A percentile compares a stretch with the other conserved stretches of the same genome.
phyloP scores from a whole-genome alignment of 2,329 filamentous ascomycete genomes.

The Cladosporium colombiae region DNA sequence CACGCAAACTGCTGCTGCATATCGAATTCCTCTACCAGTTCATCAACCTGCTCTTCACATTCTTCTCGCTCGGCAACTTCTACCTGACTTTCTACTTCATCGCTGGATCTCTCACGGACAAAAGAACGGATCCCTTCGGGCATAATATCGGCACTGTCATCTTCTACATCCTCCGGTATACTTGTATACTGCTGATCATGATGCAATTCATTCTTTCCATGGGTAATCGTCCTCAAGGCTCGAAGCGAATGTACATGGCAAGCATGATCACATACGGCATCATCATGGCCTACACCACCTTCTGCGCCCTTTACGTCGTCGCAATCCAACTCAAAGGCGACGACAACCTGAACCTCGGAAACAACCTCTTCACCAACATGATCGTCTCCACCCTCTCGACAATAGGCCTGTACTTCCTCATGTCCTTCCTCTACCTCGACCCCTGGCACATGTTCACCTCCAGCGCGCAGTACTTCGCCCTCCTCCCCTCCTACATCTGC shows the following conservation, averaged over 20 bases:
- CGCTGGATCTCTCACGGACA: slow-evolving; percentile 81
- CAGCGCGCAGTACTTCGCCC: slow-evolving; percentile 84
- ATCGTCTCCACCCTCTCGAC: slow-evolving; percentile 89
- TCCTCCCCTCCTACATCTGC: slow-evolving; percentile 92
- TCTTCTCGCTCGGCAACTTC: slow-evolving; percentile 96
- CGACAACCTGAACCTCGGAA: slow-evolving; percentile 62
- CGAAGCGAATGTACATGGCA: slow-evolving; percentile 83
- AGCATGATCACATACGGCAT: slow-evolving; percentile 88
- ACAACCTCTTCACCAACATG: slow-evolving; percentile 92
- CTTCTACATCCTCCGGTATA: slow-evolving; percentile 83
- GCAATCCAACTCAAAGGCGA: slow-evolving; percentile 67
- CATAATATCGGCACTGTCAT: slow-evolving; percentile 81
- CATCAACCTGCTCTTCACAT: slow-evolving; percentile 89
- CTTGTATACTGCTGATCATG: slow-evolving; percentile 81
- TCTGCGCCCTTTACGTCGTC: slow-evolving; percentile 86
- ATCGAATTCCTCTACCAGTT: slow-evolving; percentile 96
- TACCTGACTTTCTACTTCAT: slow-evolving; percentile 99
- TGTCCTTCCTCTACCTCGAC: slow-evolving; percentile 94
- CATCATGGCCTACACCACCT: slow-evolving; percentile 95
- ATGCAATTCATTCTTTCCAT: slow-evolving; percentile 96
- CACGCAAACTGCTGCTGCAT: slow-evolving; percentile 86
- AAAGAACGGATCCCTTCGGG: slow-evolving; percentile 83
- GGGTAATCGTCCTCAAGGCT: slow-evolving; percentile 92
- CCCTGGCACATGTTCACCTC: slow-evolving; percentile 99
- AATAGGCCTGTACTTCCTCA: slow-evolving; percentile 90